Conservation (phyloP, 768 basidiomycete species). For the Phaeotremella fagi region DNA sequence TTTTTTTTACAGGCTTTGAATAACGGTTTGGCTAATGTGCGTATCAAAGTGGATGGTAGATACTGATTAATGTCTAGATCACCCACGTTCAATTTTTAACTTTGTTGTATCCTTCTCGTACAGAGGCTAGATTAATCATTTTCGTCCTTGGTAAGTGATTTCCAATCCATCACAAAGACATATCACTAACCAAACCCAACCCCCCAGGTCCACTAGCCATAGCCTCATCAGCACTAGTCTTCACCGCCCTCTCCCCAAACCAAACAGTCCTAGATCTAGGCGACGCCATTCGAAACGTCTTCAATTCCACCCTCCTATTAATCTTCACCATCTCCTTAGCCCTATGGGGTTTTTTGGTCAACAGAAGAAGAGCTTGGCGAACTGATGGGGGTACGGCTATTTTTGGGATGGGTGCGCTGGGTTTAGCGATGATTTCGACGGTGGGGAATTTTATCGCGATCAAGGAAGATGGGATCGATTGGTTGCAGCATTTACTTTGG, state of each 20-base stretch:
- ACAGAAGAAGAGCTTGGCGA: constrained; percentile 87
- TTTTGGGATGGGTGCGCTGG: constrained; percentile 78
- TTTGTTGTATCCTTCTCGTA: constrained; percentile 81
- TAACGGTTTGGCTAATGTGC: constrained; percentile 76
- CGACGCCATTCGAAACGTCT: constrained; percentile 79
- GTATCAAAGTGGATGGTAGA: constrained; percentile 26
- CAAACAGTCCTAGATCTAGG: constrained; percentile 56
- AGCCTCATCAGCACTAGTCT: constrained; percentile 74
- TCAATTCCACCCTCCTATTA: constrained; percentile 92
- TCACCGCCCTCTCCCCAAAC: constrained; percentile 61
- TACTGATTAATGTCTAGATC: constrained; percentile 55
- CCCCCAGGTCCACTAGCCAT: constrained; percentile 74
- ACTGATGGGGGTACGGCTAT: constrained; percentile 93
- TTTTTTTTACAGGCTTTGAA: constrained; percentile 80
- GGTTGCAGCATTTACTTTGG: constrained; percentile 87
- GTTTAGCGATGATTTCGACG: constrained; percentile 76
- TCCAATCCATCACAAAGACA: not conserved
- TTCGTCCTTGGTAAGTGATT: constrained; percentile 63
- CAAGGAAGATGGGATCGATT: constrained; percentile 78
- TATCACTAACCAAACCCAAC: not conserved
- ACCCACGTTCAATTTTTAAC: constrained; percentile 98
- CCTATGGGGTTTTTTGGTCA: constrained; percentile 89
- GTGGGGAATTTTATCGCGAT: constrained; percentile 82
- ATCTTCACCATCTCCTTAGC: constrained; percentile 84
- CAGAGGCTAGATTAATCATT: constrained; percentile 83